A percentile compares a stretch with the other conserved stretches of the same genome.
These are phyloP conservation scores for Aspergillus sp. DNA, from an alignment of 2,329 filamentous ascomycete species.

Conservation along the genomic window DNA sequence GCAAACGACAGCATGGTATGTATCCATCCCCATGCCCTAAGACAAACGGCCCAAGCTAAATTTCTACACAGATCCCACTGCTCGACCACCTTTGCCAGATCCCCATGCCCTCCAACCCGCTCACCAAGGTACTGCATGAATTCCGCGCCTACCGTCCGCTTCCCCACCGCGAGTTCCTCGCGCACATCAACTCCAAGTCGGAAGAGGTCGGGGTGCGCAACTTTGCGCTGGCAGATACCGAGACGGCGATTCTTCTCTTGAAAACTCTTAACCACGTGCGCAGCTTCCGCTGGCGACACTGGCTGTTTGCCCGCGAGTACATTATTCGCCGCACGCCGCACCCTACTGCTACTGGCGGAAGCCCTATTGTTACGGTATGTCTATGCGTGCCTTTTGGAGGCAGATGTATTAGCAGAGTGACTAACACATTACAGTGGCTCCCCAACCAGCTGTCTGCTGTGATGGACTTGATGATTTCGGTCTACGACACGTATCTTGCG, in stretches of 20 bases:
- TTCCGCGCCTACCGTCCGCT: conserved; percentile 87
- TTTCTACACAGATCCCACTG: conserved; percentile 65
- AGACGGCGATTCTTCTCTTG: conserved; percentile 48
- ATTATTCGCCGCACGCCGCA: conserved; percentile 50
- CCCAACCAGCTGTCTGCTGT: conserved; percentile 52
- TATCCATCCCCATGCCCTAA: neutral
- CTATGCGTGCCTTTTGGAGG: neutral
- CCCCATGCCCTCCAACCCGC: conserved; percentile 82
- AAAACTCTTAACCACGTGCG: conserved; percentile 50
- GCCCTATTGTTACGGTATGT: conserved; percentile 51
- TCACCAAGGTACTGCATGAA: conserved; percentile 84
- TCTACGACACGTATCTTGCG: conserved; percentile 44
- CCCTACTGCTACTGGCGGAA: conserved; percentile 52
- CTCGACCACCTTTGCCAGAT: conserved; percentile 86
- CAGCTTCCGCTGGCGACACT: conserved; percentile 54
- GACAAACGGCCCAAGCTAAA: neutral
- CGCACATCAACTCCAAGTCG: conserved; percentile 63
- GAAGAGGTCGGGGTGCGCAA: conserved; percentile 49
- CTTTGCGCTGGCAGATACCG: conserved; percentile 40
- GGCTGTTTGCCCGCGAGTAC: conserved; percentile 53
- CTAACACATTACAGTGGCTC: conserved; percentile 40
- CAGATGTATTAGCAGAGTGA: neutral
- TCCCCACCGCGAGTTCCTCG: conserved; percentile 83
- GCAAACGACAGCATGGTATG: conserved; percentile 87
- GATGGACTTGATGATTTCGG: conserved; percentile 52